phyloP scores from a whole-genome alignment of 257 asterid species.

The Coffea canephora region DNA sequence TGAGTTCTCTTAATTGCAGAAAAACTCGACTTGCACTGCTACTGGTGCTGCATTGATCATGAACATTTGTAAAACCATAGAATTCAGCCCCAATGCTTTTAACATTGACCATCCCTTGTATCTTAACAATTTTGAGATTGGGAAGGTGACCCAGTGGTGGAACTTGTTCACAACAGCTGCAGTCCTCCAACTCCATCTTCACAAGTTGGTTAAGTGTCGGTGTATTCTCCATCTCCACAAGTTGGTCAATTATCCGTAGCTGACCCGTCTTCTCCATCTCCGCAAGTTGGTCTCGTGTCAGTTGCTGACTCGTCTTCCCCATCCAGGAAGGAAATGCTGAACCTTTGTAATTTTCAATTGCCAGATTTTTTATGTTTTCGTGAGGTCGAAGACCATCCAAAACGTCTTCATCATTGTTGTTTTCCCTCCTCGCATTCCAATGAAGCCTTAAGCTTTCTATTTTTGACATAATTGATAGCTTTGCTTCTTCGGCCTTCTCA shows the following conservation, averaged over 20 bases:
- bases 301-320: not conserved
- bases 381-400: conserved; percentile 32
- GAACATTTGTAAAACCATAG: conserved; percentile 5
- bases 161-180: conserved; percentile 9
- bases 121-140: not conserved
- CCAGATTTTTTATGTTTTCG: conserved; percentile 15
- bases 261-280: no score
- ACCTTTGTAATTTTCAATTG: conserved; percentile 5
- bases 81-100: conserved; percentile 18
- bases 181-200: not conserved
- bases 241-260: no score
- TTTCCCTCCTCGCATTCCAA: not conserved
- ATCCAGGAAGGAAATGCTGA: conserved; percentile 24
- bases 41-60: not conserved
- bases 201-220: not conserved
- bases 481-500: not conserved
- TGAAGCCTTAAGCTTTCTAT: conserved; percentile 1
- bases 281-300: no score
- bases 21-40: not conserved
- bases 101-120: conserved; percentile 3
- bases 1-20: conserved; percentile 14
- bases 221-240: no score
- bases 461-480: not conserved
- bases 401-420: not conserved
- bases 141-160: conserved; percentile 27